Base-by-base conservation (phyloP, 306 rosid species). In the Myrica gale region DNA sequence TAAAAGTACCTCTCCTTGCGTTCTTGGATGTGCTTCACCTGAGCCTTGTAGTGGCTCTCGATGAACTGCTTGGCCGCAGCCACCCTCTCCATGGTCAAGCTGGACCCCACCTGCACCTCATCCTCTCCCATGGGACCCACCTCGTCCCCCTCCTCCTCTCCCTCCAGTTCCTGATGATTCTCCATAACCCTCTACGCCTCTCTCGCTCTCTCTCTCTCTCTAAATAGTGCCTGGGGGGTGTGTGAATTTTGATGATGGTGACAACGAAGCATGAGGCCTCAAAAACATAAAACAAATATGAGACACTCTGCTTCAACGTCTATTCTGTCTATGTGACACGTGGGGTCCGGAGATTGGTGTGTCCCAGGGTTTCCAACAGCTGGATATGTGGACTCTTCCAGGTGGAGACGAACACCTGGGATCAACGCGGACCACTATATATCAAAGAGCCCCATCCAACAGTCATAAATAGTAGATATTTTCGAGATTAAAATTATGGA, bases 41-140 rank as follows among this genome's bases (percentile, higher is more conserved):
- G 98, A 81, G 97, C 75, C 82, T 70, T 90, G 84, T 91, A 94
- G 84, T 94, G 98, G 23, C 56, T 85, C 83, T 91, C 98, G 47
- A 91, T 94, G 83, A 85, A 94, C 84, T 91, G 89, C 82, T 94
- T 94, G 16, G 98, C 98, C 5, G 85, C 96, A 74, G 91, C 97
- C 11, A 91, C 98, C 82, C 87, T 89, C 85, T 94, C 98, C 85
- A 94, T 41, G 48, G 98, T 94, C 78, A 94, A 75, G 85, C 89
- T 90, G 60, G 98, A 94, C 44, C 84, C 96, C 66, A 69, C 88
- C 51, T 44, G 74, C 10, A 75, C 88, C 26, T 75, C 85, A 57
- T 65, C 82, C 66, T 47, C 83, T 6, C 21, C 82, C 80, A 72
- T 57, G 74, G 80, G 53, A 4, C 83, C 73, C 58, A 65, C 87